Evolutionary conservation across 23 red algal genomes (phyloP).

Genomic region (Gracilaria gracilis): DNA sequence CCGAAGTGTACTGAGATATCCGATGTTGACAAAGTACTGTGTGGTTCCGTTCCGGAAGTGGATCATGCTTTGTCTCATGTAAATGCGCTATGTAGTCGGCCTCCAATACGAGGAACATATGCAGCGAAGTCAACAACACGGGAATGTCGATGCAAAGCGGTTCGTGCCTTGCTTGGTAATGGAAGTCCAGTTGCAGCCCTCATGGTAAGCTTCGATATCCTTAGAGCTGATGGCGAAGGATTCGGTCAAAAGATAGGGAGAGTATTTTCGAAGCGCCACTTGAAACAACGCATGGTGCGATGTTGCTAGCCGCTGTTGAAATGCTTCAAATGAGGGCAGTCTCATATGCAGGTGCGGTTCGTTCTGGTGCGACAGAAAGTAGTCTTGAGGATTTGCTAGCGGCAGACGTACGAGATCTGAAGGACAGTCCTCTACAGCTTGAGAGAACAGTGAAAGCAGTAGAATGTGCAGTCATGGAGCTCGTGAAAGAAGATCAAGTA

Average conservation of each 20-base stretch:
- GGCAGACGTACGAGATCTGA: conserved; percentile 24
- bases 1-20: not conserved
- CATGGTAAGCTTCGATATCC: conserved; percentile 30
- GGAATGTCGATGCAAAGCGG: conserved; percentile 50
- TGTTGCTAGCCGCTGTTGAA: conserved; percentile 47
- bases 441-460: conserved; percentile 40
- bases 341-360: conserved; percentile 37
- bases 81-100: conserved; percentile 45
- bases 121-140: not conserved
- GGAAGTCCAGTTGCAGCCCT: conserved; percentile 61
- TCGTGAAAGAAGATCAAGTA: conserved; percentile 61
- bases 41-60: conserved; percentile 38
- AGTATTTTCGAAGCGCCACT: conserved; percentile 35
- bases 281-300: conserved; percentile 26
- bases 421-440: conserved; percentile 25
- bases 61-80: conserved; percentile 56
- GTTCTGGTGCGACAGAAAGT: conserved; percentile 44
- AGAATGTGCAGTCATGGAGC: conserved; percentile 38
- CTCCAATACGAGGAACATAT: conserved; percentile 45
- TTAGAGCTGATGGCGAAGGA: conserved; percentile 15
- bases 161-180: conserved; percentile 44
- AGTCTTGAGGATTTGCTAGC: conserved; percentile 21
- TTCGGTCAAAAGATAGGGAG: not conserved
- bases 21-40: conserved; percentile 15
- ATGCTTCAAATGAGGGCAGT: conserved; percentile 31